These are phyloP conservation scores for Zea mays DNA, from an alignment of 176 grass and related monocot species.

Conservation along the genomic window Zm-B73-REFERENCE-NAM-5.0 NC_050096.1:307153001-307153500, in stretches of 20 bases:
- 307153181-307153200: slow-evolving; percentile 24
- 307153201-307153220: slow-evolving; percentile 1
- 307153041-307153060: slow-evolving; percentile 70
- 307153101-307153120: slow-evolving; percentile 18
- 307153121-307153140: slow-evolving; percentile 23
- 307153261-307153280: slow-evolving; percentile 1
- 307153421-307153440: neutral
- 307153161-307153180: neutral
- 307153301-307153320: neutral
- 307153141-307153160: slow-evolving; percentile 2
- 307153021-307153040: slow-evolving; percentile 63
- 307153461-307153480: neutral
- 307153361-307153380: neutral
- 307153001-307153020: slow-evolving; percentile 64
- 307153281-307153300: neutral
- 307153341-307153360: neutral
- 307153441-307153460: neutral
- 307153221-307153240: slow-evolving; percentile 5
- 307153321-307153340: neutral
- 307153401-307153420: neutral
- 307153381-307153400: neutral
- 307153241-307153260: neutral
- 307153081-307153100: slow-evolving; percentile 67
- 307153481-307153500: neutral
- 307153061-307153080: slow-evolving; percentile 67